phyloP scores from a whole-genome alignment of 202 grass and related monocot species.

The Schoenoplectus tabernaemontani region DNA sequence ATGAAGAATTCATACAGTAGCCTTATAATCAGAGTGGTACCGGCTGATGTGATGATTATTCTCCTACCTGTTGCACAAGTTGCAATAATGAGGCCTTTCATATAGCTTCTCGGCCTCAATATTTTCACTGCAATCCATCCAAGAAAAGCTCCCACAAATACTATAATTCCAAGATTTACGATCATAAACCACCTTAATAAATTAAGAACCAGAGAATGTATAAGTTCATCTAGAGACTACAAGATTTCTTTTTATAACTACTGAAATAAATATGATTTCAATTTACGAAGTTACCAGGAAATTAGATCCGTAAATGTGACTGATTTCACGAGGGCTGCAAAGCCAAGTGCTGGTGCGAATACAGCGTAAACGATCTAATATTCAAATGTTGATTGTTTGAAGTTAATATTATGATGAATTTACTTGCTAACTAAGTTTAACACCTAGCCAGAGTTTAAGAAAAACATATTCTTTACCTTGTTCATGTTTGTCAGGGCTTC shows the following conservation, averaged over 20 bases:
- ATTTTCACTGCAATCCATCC: conserved; percentile 47
- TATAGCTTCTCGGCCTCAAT: conserved; percentile 22
- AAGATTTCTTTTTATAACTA: not conserved
- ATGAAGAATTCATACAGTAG: not conserved
- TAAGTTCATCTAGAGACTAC: not conserved
- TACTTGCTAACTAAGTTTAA: not conserved
- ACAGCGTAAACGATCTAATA: conserved; percentile 36
- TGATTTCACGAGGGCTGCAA: conserved; percentile 39
- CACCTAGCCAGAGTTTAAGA: not conserved
- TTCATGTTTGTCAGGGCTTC: conserved; percentile 43
- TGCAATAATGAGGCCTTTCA: conserved; percentile 43
- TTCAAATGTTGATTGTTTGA: not conserved
- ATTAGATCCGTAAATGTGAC: conserved; percentile 52
- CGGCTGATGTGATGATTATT: not conserved
- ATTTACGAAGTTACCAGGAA: conserved; percentile 34
- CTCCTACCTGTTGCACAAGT: conserved; percentile 44
- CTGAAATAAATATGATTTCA: not conserved
- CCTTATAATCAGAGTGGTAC: not conserved
- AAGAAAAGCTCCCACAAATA: conserved; percentile 39
- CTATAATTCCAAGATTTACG: conserved; percentile 42
- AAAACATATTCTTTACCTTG: conserved; percentile 39
- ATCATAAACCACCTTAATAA: conserved; percentile 69
- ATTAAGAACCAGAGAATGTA: not conserved
- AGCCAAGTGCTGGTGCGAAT: conserved; percentile 48
- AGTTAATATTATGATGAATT: not conserved